These are phyloP conservation scores for Fusarium chuoi DNA, from an alignment of 2,329 filamentous ascomycete species.

Conservation along the genomic window DNA sequence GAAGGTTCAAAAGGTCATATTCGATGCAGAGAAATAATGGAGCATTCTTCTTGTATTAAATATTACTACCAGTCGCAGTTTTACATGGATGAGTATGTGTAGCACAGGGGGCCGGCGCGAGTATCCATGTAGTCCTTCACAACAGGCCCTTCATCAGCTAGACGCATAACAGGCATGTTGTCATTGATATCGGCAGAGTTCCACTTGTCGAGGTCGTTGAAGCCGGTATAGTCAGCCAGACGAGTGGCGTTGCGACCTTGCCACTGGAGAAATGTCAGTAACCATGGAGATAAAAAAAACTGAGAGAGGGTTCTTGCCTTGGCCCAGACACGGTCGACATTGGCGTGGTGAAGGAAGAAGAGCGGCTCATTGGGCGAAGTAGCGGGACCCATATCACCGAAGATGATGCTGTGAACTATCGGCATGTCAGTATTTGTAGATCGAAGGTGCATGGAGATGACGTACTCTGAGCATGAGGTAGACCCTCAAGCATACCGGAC, in stretches of 20 bases:
- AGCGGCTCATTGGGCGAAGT: slow-evolving; percentile 45
- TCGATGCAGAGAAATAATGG: slow-evolving; percentile 49
- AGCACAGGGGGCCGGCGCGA: slow-evolving; percentile 11
- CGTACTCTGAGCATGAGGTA: slow-evolving; percentile 23
- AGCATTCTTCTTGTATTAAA: neutral
- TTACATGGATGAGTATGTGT: slow-evolving; percentile 22
- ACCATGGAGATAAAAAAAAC: neutral
- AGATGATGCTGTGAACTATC: slow-evolving; percentile 28
- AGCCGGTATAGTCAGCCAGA: slow-evolving; percentile 5
- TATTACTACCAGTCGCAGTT: no score
- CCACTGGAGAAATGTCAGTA: neutral
- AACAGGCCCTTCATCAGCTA: neutral
- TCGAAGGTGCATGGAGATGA: accelerated
- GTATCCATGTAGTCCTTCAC: slow-evolving; percentile 27
- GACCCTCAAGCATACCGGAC: slow-evolving; percentile 4
- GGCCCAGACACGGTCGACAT: slow-evolving; percentile 40
- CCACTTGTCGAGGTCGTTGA: neutral
- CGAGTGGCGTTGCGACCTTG: slow-evolving; percentile 16
- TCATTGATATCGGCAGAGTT: neutral
- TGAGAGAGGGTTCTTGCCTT: neutral
- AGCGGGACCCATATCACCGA: slow-evolving; percentile 41
- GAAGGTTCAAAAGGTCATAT: slow-evolving; percentile 77
- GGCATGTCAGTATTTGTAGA: accelerated
- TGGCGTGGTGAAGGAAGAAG: slow-evolving; percentile 44
- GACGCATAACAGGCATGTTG: neutral